Percentiles rank a stretch among this genome's conserved stretches.
phyloP scores from a whole-genome alignment of 352 stramenopile genomes.

The Discostella stelligera region DNA sequence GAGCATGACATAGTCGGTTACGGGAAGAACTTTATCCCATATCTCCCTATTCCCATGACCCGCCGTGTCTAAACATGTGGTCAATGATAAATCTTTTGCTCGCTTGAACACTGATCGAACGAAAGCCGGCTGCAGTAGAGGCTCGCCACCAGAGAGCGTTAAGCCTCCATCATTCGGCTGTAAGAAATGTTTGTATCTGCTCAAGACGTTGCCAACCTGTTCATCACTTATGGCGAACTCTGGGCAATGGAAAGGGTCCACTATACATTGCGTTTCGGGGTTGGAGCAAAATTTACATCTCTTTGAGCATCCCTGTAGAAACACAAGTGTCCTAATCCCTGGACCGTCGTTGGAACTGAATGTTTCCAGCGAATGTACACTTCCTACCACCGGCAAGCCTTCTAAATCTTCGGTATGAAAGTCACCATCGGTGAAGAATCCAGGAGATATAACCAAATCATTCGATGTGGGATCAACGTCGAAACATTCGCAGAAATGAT shows the following conservation, averaged over 20 bases:
- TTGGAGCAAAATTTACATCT: constrained; percentile 58
- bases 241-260: constrained; percentile 44
- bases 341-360: constrained; percentile 64
- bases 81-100: constrained; percentile 41
- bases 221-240: constrained; percentile 53
- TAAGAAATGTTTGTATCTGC: constrained; percentile 55
- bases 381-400: constrained; percentile 38
- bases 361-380: constrained; percentile 60
- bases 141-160: constrained; percentile 60
- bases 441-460: constrained; percentile 26
- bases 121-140: constrained; percentile 58
- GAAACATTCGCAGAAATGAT: constrained; percentile 22
- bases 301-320: constrained; percentile 68
- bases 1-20: constrained; percentile 61
- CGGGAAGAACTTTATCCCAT: constrained; percentile 58
- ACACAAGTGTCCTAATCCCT: constrained; percentile 56
- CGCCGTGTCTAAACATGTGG: constrained; percentile 60
- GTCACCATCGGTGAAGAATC: constrained; percentile 8
- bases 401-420: constrained; percentile 16
- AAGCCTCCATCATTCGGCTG: constrained; percentile 50
- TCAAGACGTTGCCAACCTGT: constrained; percentile 47
- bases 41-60: constrained; percentile 52
- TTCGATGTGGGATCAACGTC: constrained; percentile 21
- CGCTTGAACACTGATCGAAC: constrained; percentile 48
- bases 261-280: constrained; percentile 58